These are phyloP conservation scores for Debaryomyces nepalensis DNA, from an alignment of 1,139 yeast species.

Conservation along the genomic window DNA sequence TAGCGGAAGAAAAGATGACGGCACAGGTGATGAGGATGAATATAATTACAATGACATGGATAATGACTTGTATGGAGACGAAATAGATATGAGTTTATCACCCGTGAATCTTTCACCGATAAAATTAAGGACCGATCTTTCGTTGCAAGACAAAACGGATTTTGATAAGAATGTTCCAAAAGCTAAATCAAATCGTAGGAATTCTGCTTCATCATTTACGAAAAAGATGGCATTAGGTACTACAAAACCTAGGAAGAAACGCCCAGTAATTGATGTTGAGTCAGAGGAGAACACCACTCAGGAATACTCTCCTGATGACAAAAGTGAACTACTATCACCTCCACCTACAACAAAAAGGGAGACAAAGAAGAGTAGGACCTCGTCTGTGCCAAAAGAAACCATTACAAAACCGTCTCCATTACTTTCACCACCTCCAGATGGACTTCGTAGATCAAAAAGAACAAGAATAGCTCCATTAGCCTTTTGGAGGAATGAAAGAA, in stretches of 20 bases:
- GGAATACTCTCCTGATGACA: conserved; percentile 18
- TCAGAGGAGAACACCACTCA: conserved; percentile 18
- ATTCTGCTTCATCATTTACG: conserved; percentile 32
- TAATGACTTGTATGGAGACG: conserved; percentile 17
- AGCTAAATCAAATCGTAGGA: conserved; percentile 2
- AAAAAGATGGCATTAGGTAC: conserved; percentile 49
- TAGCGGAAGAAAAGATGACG: conserved; percentile 11
- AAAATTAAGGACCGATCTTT: conserved; percentile 9
- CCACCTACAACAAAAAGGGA: conserved; percentile 23
- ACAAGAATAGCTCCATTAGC: conserved; percentile 75
- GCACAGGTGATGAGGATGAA: conserved; percentile 15
- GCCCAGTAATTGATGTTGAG: conserved; percentile 17
- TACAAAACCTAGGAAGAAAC: conserved; percentile 21
- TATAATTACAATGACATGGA: conserved; percentile 16
- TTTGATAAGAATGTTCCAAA: conserved; percentile 8
- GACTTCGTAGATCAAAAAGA: conserved; percentile 59
- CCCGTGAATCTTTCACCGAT: conserved; percentile 20
- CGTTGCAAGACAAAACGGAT: conserved; percentile 5
- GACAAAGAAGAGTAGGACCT: conserved; percentile 1
- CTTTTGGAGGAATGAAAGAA: conserved; percentile 83
- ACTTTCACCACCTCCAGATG: conserved; percentile 54
- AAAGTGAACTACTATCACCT: conserved; percentile 24
- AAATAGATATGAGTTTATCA: conserved; percentile 21
- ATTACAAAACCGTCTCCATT: conserved; percentile 38
- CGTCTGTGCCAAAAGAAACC: conserved; percentile 6